These are phyloP conservation scores for Eutrema heterophyllum DNA, from an alignment of 345 rosid species.

Conservation along the genomic window DNA sequence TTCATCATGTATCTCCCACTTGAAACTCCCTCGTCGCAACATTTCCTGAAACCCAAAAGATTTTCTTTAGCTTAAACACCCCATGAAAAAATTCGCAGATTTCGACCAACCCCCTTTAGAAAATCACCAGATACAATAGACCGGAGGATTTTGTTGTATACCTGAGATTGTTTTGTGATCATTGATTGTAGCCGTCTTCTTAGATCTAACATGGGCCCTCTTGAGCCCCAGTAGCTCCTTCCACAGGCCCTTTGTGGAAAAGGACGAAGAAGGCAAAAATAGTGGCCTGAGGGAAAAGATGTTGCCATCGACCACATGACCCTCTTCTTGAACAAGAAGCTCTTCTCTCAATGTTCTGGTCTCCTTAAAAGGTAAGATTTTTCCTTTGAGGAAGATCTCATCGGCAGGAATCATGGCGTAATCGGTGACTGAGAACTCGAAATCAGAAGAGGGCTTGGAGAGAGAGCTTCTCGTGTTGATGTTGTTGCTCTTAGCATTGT, in stretches of 20 bases:
- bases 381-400: slow-evolving; percentile 85
- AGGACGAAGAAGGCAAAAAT: slow-evolving; percentile 26
- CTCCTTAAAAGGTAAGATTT: slow-evolving; percentile 69
- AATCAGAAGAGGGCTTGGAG: slow-evolving; percentile 56
- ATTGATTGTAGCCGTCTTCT: slow-evolving; percentile 29
- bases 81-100: background rate
- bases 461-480: slow-evolving; percentile 22
- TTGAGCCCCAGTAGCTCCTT: slow-evolving; percentile 62
- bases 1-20: slow-evolving; percentile 11
- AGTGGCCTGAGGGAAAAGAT: slow-evolving; percentile 45
- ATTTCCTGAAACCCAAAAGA: slow-evolving; percentile 4
- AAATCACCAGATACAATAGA: too few relatives aligned
- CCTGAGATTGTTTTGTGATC: slow-evolving; percentile 36
- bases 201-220: slow-evolving; percentile 60
- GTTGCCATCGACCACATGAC: slow-evolving; percentile 27
- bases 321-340: slow-evolving; percentile 52
- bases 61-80: background rate
- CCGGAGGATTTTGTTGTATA: background rate
- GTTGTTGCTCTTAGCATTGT: slow-evolving; percentile 37
- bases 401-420: slow-evolving; percentile 89
- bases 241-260: slow-evolving; percentile 40
- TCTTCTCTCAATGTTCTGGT: slow-evolving; percentile 74
- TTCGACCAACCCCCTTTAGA: background rate
- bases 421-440: slow-evolving; percentile 72
- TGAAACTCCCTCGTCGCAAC: slow-evolving; percentile 9